Evolutionary conservation across 257 asterid species (phyloP), one percentile per base, ranked within the genome.

Genomic region (Ophiorrhiza pumila): DNA sequence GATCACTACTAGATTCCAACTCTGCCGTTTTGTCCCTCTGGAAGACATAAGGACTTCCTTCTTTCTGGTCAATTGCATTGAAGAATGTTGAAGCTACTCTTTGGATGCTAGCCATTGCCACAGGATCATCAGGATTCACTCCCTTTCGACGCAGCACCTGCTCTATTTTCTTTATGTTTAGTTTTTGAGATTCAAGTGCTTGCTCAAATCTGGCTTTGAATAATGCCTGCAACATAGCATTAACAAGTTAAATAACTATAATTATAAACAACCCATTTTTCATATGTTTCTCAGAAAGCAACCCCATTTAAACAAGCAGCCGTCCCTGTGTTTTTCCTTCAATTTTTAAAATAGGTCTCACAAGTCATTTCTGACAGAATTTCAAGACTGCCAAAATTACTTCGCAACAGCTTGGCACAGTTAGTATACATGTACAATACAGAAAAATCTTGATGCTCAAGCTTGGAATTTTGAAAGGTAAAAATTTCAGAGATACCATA

Each of bases 31-130:
- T 86, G 68, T 85, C 91, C 78, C 81, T 97, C 73, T 83, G 88
- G 77, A 89, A 92, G 32, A 92, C 88, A 45, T 95, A 95, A 58
- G 98, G 98, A 63, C 92, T 92, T 73, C 96, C 98, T 69, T 89
- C 96, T 76, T 75, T 87, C 85, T 92, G 80, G 78, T 95, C 99
- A 65, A 95, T 95, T 62, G 99, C 99, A 76, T 95, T 90, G 90
- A 92, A 92, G 81, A 95, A 95, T n/a, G 96, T 95, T 69, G 94
- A 89, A 66, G 99, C 99, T 80, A 92, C 96, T 79, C 97, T 88
- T 81, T 87, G 98, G 80, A 95, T 95, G 87, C 99, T 95, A 75
- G 97, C 99, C 92, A 93, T 87, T 73, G 98, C 97, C 61, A 89
- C 96, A 20, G 99, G 98, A 76, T 92, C 99, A 18, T 92, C 96